Evolutionary conservation across 140 eudicot genomes (phyloP), one percentile per base, ranked within the genome.

Genomic region (Stevia rebaudiana): DNA sequence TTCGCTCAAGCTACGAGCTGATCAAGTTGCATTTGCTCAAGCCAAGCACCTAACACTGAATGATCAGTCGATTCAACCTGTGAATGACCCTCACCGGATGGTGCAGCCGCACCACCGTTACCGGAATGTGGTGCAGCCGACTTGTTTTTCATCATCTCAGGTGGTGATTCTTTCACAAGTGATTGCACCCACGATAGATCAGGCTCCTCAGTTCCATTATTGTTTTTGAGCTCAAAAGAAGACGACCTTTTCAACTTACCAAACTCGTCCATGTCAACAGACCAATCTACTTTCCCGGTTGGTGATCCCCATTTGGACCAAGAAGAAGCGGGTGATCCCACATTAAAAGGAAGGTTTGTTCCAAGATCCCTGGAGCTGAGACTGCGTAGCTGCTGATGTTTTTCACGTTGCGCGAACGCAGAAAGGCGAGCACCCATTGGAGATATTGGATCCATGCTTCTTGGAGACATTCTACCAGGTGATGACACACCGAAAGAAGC

Each of bases 1-100:
- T 69, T 47, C 57, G 64, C 84, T 85, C 50, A 81, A 69, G 84
- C 88, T 31, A 81, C 83, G n/a, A 85, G 91, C 86, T 86, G 95
- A 81, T 89, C 95, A 70, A 89, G 91, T 70, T 83, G 95, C 95
- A 91, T 87, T 85, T 91, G 98, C 87, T 91, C 98, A 11, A 91
- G 91, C 95, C 94, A 91, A 9, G 92, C 95, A 8, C 98, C 96
- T 79, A 90, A 74, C 69, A 86, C 96, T 47, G 98, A 78, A 70
- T 84, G 83, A 75, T 84, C 95, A 50, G 74, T 30, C 10, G 85
- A 62, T 10, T 84, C 94, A 61, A 64, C 80, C 61, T 76, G 90
- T 43, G 88, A 55, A 61, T 56, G 54, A 65, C 81, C 82, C 81
- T 84, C 97, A 80, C 90, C 94, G 82, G 95, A 87, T 70, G 86